Evolutionary conservation across 495 filamentous ascomycete genomes (phyloP).

Genomic region (Paragyromitra xinjiangensis): DNA sequence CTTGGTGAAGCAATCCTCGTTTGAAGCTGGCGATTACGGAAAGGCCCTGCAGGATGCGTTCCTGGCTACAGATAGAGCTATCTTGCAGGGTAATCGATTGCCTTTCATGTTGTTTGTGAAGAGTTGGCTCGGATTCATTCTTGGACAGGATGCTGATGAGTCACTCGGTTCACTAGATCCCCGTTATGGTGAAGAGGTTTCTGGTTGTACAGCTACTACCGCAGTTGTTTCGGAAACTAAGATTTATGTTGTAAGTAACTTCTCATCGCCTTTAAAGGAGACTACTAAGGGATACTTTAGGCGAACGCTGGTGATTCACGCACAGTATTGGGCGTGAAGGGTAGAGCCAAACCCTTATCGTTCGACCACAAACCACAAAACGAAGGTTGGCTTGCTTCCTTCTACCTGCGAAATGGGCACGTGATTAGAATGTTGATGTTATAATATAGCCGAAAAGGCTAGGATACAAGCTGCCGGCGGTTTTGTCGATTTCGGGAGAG

Average conservation of each 20-base stretch:
- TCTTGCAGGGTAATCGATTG: slow-evolving; percentile 77
- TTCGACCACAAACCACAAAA: slow-evolving; percentile 99
- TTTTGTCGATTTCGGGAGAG: slow-evolving; percentile 97
- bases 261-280: slow-evolving; percentile 32
- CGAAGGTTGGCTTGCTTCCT: slow-evolving; percentile 70
- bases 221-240: slow-evolving; percentile 86
- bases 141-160: slow-evolving; percentile 48
- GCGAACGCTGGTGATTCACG: slow-evolving; percentile 96
- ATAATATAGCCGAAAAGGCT: slow-evolving; percentile 83
- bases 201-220: slow-evolving; percentile 94
- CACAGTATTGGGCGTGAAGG: slow-evolving; percentile 92
- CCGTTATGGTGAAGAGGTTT: slow-evolving; percentile 96
- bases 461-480: slow-evolving; percentile 94
- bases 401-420: slow-evolving; percentile 9
- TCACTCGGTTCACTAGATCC: slow-evolving; percentile 70
- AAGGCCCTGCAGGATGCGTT: slow-evolving; percentile 98
- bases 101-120: slow-evolving; percentile 35
- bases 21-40: slow-evolving; percentile 88
- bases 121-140: slow-evolving; percentile 48
- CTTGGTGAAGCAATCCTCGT: slow-evolving; percentile 89
- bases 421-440: slow-evolving; percentile 39
- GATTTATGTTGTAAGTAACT: slow-evolving; percentile 85
- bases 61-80: slow-evolving; percentile 92
- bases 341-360: slow-evolving; percentile 93
- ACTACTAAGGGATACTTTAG: slow-evolving; percentile 62